These are phyloP conservation scores for Chlorophyllum brunneum DNA, from an alignment of 768 basidiomycete species.

Conservation along the genomic window DNA sequence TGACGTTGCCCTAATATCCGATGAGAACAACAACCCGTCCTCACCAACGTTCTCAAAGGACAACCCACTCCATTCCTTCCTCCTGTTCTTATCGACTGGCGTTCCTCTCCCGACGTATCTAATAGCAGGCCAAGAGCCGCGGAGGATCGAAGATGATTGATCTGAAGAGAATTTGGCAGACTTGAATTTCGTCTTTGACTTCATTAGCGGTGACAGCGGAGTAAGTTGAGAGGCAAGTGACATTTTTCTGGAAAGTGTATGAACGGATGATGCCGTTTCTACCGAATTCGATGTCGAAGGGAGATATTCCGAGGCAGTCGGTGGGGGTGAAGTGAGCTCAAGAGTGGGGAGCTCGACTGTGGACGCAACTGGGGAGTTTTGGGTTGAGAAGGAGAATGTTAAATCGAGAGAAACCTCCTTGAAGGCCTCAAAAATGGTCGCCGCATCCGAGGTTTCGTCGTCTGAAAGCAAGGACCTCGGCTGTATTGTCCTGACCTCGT, in stretches of 20 bases:
- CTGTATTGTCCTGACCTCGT: slow-evolving; percentile 24
- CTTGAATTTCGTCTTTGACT: slow-evolving; percentile 19
- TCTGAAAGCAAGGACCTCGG: slow-evolving; percentile 15
- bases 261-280: slow-evolving; percentile 17
- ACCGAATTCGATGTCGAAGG: slow-evolving; percentile 23
- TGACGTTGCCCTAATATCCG: slow-evolving; percentile 30
- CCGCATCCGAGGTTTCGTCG: slow-evolving; percentile 13
- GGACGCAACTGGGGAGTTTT: slow-evolving; percentile 36
- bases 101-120: slow-evolving; percentile 46
- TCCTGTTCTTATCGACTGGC: slow-evolving; percentile 39
- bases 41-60: slow-evolving; percentile 36
- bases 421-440: slow-evolving; percentile 37
- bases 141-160: slow-evolving; percentile 24
- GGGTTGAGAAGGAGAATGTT: slow-evolving; percentile 35
- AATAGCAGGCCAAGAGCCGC: slow-evolving; percentile 42
- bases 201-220: slow-evolving; percentile 18
- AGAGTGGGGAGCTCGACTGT: slow-evolving; percentile 26
- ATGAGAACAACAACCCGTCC: slow-evolving; percentile 41
- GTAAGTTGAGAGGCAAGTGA: slow-evolving; percentile 28
- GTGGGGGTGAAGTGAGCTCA: slow-evolving; percentile 25
- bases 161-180: slow-evolving; percentile 19
- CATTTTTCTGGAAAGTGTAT: slow-evolving; percentile 30
- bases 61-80: slow-evolving; percentile 41
- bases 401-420: slow-evolving; percentile 45
- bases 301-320: slow-evolving; percentile 24